phyloP scores from a whole-genome alignment of 2,329 filamentous ascomycete species.

The Colletotrichum melonis region DNA sequence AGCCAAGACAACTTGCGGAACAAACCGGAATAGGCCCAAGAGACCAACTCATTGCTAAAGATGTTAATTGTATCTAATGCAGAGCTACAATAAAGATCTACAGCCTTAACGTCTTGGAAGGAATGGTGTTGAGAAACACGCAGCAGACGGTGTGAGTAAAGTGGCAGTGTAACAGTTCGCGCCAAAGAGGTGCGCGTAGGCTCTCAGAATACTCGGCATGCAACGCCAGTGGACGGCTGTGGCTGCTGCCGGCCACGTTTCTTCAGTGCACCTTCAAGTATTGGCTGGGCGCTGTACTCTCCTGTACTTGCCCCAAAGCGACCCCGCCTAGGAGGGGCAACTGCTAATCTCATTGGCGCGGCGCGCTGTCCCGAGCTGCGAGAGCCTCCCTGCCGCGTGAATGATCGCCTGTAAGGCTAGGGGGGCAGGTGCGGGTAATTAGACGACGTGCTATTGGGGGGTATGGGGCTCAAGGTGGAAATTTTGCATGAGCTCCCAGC shows the following conservation, averaged over 20 bases:
- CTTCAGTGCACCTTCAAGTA: slow-evolving; percentile 19
- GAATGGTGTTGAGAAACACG: slow-evolving; percentile 16
- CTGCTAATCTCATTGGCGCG: slow-evolving; percentile 23
- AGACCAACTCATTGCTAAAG: background rate
- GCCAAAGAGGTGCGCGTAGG: background rate
- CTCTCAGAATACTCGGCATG: background rate
- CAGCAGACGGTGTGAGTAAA: slow-evolving; percentile 21
- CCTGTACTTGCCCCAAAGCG: background rate
- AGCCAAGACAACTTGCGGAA: background rate
- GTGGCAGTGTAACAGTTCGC: background rate
- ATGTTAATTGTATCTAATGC: background rate
- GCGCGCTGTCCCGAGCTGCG: slow-evolving; percentile 8
- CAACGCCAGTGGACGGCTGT: slow-evolving; percentile 9
- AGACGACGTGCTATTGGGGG: slow-evolving; percentile 25
- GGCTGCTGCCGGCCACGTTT: slow-evolving; percentile 22
- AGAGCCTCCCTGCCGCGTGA: slow-evolving; percentile 26
- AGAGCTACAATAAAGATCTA: slow-evolving; percentile 5
- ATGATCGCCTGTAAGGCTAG: slow-evolving; percentile 19
- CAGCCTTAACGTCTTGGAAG: slow-evolving; percentile 9
- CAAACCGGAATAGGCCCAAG: slow-evolving; percentile 7
- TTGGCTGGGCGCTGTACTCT: background rate
- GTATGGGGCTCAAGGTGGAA: slow-evolving; percentile 26
- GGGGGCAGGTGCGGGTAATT: slow-evolving; percentile 10
- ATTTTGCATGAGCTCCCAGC: slow-evolving; percentile 34
- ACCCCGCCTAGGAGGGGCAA: slow-evolving; percentile 6